These are phyloP conservation scores for Prunella vulgaris DNA, from an alignment of 257 asterid genomes.

Conservation along the genomic window DNA sequence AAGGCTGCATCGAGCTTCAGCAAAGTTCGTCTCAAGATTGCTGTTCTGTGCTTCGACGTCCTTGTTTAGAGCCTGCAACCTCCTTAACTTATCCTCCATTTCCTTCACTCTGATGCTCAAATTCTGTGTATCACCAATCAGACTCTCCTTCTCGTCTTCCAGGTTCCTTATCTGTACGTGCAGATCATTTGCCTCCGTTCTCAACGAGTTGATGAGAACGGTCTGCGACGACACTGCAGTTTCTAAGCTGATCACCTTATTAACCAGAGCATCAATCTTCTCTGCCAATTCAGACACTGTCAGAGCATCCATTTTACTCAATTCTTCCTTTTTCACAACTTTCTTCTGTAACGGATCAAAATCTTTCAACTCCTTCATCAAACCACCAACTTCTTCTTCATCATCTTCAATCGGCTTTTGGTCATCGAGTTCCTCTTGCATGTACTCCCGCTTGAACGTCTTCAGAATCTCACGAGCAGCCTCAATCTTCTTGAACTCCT, in stretches of 20 bases:
- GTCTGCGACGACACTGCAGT: conserved; percentile 74
- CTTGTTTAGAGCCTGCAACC: conserved; percentile 46
- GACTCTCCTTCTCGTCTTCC: conserved; percentile 48
- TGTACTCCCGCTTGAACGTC: conserved; percentile 33
- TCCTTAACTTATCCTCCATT: conserved; percentile 57
- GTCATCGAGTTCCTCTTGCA: conserved; percentile 26
- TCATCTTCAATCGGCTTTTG: conserved; percentile 4
- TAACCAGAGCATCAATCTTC: conserved; percentile 78
- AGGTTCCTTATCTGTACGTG: conserved; percentile 46
- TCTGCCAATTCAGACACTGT: conserved; percentile 74
- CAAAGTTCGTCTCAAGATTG: conserved; percentile 47
- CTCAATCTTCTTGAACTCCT: conserved; percentile 56
- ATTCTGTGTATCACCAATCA: conserved; percentile 26
- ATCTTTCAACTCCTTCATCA: conserved; percentile 22
- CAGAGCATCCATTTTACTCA: conserved; percentile 29
- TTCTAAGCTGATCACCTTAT: conserved; percentile 68
- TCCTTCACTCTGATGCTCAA: conserved; percentile 46
- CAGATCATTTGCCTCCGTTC: conserved; percentile 61
- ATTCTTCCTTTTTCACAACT: conserved; percentile 25
- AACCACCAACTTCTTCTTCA: conserved; percentile 26
- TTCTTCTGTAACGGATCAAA: conserved; percentile 22
- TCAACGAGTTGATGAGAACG: conserved; percentile 56
- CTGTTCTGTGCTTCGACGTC: conserved; percentile 51
- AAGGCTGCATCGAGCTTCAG: conserved; percentile 55
- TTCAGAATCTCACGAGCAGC: conserved; percentile 41